Evolutionary conservation across 306 rosid genomes (phyloP), one percentile per base, ranked within the genome.

Genomic region (Pueraria montana): DNA sequence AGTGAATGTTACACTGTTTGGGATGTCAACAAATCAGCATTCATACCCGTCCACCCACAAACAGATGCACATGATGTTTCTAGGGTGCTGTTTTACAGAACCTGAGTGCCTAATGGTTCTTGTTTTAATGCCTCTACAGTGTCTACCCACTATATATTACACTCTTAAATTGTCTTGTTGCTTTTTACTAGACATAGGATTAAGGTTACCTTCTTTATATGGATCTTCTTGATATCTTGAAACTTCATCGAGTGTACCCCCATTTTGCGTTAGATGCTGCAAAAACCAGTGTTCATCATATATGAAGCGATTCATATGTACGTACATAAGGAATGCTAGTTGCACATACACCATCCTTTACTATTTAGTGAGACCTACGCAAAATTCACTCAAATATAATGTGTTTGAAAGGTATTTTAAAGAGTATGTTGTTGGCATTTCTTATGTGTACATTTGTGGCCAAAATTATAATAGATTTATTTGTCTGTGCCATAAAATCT

Each of bases 241-340:
- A 70, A 55, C 77, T 86, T 87, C 84, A 32, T 77, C 78, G 2
- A 46, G 53, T 32, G 77, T 79, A 74, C 80, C 87, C 70, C 70
- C 84, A 71, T 79, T 91, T 56, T 82, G 65, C 73, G 70, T 86
- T 69, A 53, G 81, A 23, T 56, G 82, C 97, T 95, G 96, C 91
- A 84, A 77, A 83, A 72, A 82, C 27, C 42, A 38, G 36, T 50
- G 52, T 63, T 86, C 74, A 42, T 83, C 78, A 34, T 8, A 16
- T 21, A 56, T 66, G 64, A 55, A 65, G n/a, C 26, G 50, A 74
- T 79, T 78, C 14, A n/a, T 12, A 24, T 11, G 6, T 10, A 20
- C 13, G 55, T 50, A 24, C 18, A 72, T 10, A 34, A 17, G 50
- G 30, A 40, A 18, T 67, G 26, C 5, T 20, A 18, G 74, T 40